phyloP scores from a whole-genome alignment of 176 grass and related monocot genomes.

The Metroxylon sagu region DNA sequence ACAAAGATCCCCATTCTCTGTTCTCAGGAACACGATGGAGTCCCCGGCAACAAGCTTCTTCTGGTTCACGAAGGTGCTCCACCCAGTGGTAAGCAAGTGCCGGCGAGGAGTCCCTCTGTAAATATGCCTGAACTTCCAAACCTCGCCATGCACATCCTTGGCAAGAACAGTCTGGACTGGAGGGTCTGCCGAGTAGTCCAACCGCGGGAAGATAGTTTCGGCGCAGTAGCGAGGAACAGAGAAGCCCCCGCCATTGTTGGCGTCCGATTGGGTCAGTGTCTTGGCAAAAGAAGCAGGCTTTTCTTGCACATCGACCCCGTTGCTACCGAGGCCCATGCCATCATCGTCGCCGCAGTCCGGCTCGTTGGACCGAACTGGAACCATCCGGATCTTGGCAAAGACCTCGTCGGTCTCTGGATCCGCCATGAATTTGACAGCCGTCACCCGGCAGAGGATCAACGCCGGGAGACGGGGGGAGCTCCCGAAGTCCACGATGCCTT shows the following conservation, averaged over 20 bases:
- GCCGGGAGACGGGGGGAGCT: constrained; percentile 25
- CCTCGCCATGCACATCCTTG: constrained; percentile 64
- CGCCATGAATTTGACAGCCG: constrained; percentile 51
- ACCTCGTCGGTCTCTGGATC: constrained; percentile 78
- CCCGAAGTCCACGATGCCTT: constrained; percentile 25
- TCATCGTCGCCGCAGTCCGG: constrained; percentile 27
- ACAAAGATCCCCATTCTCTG: constrained; percentile 52
- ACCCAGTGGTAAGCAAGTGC: constrained; percentile 84
- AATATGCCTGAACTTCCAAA: constrained; percentile 90
- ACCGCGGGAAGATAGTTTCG: constrained; percentile 67
- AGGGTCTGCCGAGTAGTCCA: constrained; percentile 56
- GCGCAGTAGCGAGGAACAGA: constrained; percentile 88
- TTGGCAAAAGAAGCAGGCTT: constrained; percentile 67
- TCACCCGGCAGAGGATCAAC: constrained; percentile 43
- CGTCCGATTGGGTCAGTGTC: constrained; percentile 89
- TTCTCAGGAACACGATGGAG: constrained; percentile 73
- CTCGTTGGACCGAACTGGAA: constrained; percentile 29
- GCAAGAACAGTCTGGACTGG: constrained; percentile 59
- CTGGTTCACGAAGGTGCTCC: constrained; percentile 76
- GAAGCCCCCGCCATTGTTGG: constrained; percentile 85
- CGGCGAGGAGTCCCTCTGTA: constrained; percentile 88
- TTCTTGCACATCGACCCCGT: constrained; percentile 24
- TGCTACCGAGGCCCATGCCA: constrained; percentile 8
- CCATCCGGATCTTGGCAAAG: constrained; percentile 54
- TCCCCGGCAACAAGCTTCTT: constrained; percentile 77